A percentile compares a stretch with the other conserved stretches of the same genome.
These are phyloP conservation scores for Ramalina peruviana DNA, from an alignment of 495 filamentous ascomycete species.

Conservation along the genomic window DNA sequence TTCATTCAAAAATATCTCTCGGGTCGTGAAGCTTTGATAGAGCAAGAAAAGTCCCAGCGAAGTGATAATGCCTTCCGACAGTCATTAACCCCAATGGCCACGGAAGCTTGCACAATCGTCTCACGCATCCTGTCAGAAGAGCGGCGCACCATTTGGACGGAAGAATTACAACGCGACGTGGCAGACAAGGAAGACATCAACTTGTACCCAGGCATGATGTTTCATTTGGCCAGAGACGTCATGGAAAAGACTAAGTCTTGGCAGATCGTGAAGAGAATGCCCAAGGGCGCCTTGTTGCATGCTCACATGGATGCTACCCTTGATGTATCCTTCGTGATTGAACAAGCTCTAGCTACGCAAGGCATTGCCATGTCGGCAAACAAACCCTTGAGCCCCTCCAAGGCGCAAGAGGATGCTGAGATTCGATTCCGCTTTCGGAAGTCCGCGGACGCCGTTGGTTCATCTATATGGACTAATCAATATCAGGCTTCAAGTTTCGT, in stretches of 20 bases:
- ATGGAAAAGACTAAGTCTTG: conserved; percentile 77
- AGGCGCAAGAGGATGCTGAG: conserved; percentile 30
- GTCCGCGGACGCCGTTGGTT: conserved; percentile 7
- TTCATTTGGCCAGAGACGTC: conserved; percentile 57
- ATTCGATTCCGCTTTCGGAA: conserved; percentile 43
- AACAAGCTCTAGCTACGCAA: conserved; percentile 51
- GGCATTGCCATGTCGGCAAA: conserved; percentile 59
- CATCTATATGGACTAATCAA: conserved; percentile 44
- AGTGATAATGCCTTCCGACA: conserved; percentile 40
- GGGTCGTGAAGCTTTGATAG: conserved; percentile 63
- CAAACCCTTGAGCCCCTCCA: conserved; percentile 32
- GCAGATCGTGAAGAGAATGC: conserved; percentile 72
- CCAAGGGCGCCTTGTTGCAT: conserved; percentile 82
- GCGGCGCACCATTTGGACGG: conserved; percentile 54
- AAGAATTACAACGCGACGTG: conserved; percentile 49
- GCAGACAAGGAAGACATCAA: conserved; percentile 31
- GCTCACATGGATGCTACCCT: conserved; percentile 85
- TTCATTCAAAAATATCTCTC: conserved; percentile 69
- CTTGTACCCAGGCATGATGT: conserved; percentile 80
- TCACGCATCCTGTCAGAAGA: conserved; percentile 65
- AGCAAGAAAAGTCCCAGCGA: conserved; percentile 64
- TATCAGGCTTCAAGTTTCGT: conserved; percentile 46
- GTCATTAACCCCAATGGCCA: conserved; percentile 59
- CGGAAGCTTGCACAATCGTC: conserved; percentile 64
- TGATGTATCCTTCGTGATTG: conserved; percentile 64